These are phyloP conservation scores for carrot (Daucus carota) DNA, from an alignment of 129 eudicot species.

Conservation along the genomic window DNA sequence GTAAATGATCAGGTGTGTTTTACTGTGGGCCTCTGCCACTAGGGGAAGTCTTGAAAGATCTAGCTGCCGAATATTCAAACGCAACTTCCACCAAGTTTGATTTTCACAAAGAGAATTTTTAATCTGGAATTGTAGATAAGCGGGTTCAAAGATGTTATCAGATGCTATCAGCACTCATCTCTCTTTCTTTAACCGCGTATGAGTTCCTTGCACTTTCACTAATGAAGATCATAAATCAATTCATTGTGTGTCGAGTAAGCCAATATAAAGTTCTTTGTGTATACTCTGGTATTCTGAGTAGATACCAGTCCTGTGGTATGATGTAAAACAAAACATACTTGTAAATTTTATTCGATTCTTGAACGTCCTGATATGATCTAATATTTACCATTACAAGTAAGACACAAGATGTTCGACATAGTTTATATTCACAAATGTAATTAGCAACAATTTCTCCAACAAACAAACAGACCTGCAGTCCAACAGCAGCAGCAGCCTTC, in stretches of 20 bases:
- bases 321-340: background rate
- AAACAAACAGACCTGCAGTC: background rate
- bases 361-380: background rate
- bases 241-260: too few relatives aligned
- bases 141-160: background rate
- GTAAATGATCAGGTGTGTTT: constrained; percentile 55
- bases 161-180: constrained; percentile 3
- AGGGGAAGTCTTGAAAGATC: constrained; percentile 50
- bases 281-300: background rate
- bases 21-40: constrained; percentile 82
- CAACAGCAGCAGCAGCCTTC: background rate
- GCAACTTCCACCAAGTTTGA: constrained; percentile 72
- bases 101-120: constrained; percentile 87
- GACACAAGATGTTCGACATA: background rate
- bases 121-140: background rate
- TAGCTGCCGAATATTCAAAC: constrained; percentile 68
- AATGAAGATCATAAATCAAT: background rate
- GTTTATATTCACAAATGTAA: background rate
- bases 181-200: background rate
- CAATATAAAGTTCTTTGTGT: too few relatives aligned
- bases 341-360: background rate
- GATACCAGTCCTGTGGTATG: background rate
- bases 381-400: background rate
- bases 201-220: background rate
- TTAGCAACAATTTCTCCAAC: background rate